A percentile compares a stretch with the other conserved stretches of the same genome.
Evolutionary conservation across 2,329 filamentous ascomycete species (phyloP).

Genomic region (Colletotrichum tanaceti): DNA sequence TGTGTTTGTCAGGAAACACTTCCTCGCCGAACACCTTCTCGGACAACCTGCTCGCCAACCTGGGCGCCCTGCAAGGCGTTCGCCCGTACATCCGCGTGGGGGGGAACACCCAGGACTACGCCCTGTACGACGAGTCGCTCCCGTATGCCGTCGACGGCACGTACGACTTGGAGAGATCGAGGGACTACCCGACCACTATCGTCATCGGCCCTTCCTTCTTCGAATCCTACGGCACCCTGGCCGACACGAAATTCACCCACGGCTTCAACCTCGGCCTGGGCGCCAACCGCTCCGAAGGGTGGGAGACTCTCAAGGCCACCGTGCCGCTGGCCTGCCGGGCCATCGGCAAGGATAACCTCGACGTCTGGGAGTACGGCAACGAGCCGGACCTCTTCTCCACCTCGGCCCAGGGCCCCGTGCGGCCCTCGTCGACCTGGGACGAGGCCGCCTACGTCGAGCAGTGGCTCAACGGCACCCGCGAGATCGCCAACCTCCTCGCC

Average conservation of each 20-base stretch:
- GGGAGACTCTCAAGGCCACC: slow-evolving; percentile 64
- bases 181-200: slow-evolving; percentile 71
- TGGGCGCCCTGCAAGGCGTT: slow-evolving; percentile 63
- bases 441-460: slow-evolving; percentile 67
- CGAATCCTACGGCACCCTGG: slow-evolving; percentile 70
- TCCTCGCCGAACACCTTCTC: slow-evolving; percentile 69
- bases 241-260: slow-evolving; percentile 66
- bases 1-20: slow-evolving; percentile 56
- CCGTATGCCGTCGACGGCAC: slow-evolving; percentile 63
- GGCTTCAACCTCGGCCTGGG: slow-evolving; percentile 70
- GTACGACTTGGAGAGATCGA: slow-evolving; percentile 60
- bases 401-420: slow-evolving; percentile 61
- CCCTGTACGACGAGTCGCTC: slow-evolving; percentile 67
- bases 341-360: slow-evolving; percentile 61
- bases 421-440: slow-evolving; percentile 61
- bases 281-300: slow-evolving; percentile 62
- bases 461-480: slow-evolving; percentile 66
- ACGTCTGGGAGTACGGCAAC: slow-evolving; percentile 73
- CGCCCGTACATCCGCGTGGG: slow-evolving; percentile 73
- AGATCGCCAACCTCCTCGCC: slow-evolving; percentile 59
- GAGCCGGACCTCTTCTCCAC: slow-evolving; percentile 71
- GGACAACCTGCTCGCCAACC: slow-evolving; percentile 68
- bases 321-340: slow-evolving; percentile 68
- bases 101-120: slow-evolving; percentile 76
- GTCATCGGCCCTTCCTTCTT: slow-evolving; percentile 71